Evolutionary conservation across 2,329 filamentous ascomycete species (phyloP), one percentile per base, ranked within the genome.

Genomic region (Elsinoe fawcettii): DNA sequence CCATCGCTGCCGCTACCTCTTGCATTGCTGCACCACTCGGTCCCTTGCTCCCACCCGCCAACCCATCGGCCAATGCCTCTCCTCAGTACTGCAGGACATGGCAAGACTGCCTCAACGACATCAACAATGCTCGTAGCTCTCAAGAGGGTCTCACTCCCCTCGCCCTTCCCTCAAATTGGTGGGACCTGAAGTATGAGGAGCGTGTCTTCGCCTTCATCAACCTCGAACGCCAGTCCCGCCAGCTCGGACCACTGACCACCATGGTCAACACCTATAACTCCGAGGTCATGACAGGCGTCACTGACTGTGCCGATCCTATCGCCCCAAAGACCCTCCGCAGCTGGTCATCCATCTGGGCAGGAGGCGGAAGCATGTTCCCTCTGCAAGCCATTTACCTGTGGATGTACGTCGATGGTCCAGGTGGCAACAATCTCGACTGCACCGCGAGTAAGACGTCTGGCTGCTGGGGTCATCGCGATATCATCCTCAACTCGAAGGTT

Each of bases 191-290:
- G 9, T 51, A 51, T 25, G 46, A 18, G 23, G 23, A 34, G 16
- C 46, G 46, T 32, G 46, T 51, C 46, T 51, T 30, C 23, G 46
- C 46, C 46, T 51, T 51, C 46, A 51, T 51, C 46, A 51, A 51
- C 46, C 46, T 51, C 46, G 46, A 51, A 25, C 46, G 46, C 23
- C 9, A 32, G 23, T 51, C 46, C 25, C 46, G 46, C 46, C 23
- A 51, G 23, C 46, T 51, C 46, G 23, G 27, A 14, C 46, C 46
- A 30, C 25, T 51, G 8, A 32, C 46, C 46, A 51, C 46, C 46
- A 51, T 51, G 46, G 16, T 51, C 46, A 51, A 51, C 46, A 51
- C 46, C 46, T 51, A 51, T 20, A 32, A 51, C 46, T 32, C 23
- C 46, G 23, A 51, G 27, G 46, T 51, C 25, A 18, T 32, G 25